Conservation (phyloP, 2,329 filamentous ascomycete genomes). For the Lachnellula occidentalis region DNA sequence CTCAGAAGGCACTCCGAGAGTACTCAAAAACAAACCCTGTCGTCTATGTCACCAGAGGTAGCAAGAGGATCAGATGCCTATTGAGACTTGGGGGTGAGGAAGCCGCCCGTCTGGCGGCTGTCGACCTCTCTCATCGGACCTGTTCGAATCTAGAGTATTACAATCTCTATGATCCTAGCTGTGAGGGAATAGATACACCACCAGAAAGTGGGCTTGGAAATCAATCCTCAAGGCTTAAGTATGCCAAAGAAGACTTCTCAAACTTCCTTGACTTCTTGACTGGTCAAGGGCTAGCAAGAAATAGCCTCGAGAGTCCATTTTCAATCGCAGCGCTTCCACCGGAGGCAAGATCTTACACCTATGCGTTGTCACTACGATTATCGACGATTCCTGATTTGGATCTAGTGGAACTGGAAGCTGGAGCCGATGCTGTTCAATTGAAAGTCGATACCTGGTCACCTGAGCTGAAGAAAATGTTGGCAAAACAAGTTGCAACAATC, state of each 20-base stretch:
- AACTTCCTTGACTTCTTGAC: conserved; percentile 54
- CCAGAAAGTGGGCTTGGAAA: conserved; percentile 39
- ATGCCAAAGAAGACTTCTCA: conserved; percentile 55
- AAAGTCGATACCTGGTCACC: conserved; percentile 53
- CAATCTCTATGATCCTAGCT: conserved; percentile 40
- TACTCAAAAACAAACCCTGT: conserved; percentile 63
- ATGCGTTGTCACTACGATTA: conserved; percentile 57
- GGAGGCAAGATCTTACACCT: conserved; percentile 58
- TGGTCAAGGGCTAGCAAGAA: conserved; percentile 45
- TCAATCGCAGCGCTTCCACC: conserved; percentile 53
- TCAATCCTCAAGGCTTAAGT: conserved; percentile 43
- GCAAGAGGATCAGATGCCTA: conserved; percentile 52
- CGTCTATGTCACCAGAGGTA: conserved; percentile 63
- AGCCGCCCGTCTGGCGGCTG: conserved; percentile 37
- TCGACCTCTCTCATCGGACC: conserved; percentile 39
- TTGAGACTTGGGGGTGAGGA: conserved; percentile 40
- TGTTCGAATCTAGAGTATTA: conserved; percentile 65
- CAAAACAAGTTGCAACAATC: conserved; percentile 51
- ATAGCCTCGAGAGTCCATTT: conserved; percentile 54
- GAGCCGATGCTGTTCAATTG: conserved; percentile 54
- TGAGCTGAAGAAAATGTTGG: conserved; percentile 44
- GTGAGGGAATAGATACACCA: conserved; percentile 33
- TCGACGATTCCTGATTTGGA: conserved; percentile 50
- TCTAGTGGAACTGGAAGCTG: conserved; percentile 49
- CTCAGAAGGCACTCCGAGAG: conserved; percentile 51